A percentile compares a stretch with the other conserved stretches of the same genome.
Conservation (phyloP, 345 rosid genomes). For the Populus simonii region DNA sequence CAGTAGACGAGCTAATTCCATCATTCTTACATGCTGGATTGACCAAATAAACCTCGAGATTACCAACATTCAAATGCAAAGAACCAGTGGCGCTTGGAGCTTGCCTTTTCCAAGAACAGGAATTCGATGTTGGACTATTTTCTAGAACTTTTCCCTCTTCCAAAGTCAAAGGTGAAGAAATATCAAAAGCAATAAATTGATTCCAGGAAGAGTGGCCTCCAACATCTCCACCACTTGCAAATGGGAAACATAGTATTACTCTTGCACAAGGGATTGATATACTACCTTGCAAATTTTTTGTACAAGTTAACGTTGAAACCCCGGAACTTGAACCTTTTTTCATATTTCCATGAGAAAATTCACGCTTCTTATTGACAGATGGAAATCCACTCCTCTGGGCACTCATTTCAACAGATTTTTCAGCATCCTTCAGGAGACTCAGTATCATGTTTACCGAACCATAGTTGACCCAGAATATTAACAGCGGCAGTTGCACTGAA, state of each 20-base stretch:
- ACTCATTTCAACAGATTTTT: conserved; percentile 36
- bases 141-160: conserved; percentile 29
- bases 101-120: conserved; percentile 34
- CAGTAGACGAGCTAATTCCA: conserved; percentile 23
- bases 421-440: conserved; percentile 52
- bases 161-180: conserved; percentile 40
- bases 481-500: conserved; percentile 64
- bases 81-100: conserved; percentile 43
- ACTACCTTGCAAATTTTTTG: conserved; percentile 47
- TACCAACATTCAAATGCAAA: conserved; percentile 51
- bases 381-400: conserved; percentile 11
- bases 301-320: conserved; percentile 32
- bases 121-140: conserved; percentile 27
- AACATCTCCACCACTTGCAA: conserved; percentile 36
- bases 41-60: conserved; percentile 60
- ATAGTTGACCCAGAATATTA: conserved; percentile 68
- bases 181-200: conserved; percentile 66
- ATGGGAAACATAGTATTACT: conserved; percentile 69
- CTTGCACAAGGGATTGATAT: conserved; percentile 66
- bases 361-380: conserved; percentile 22
- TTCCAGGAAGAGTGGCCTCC: conserved; percentile 44
- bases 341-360: conserved; percentile 20
- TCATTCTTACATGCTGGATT: conserved; percentile 34
- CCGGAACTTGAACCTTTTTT: conserved; percentile 26
- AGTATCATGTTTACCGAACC: conserved; percentile 46